Percentiles rank a stretch among this genome's conserved stretches.
Conservation (phyloP, 139 green algal species). For the Eudorina sp. region DNA sequence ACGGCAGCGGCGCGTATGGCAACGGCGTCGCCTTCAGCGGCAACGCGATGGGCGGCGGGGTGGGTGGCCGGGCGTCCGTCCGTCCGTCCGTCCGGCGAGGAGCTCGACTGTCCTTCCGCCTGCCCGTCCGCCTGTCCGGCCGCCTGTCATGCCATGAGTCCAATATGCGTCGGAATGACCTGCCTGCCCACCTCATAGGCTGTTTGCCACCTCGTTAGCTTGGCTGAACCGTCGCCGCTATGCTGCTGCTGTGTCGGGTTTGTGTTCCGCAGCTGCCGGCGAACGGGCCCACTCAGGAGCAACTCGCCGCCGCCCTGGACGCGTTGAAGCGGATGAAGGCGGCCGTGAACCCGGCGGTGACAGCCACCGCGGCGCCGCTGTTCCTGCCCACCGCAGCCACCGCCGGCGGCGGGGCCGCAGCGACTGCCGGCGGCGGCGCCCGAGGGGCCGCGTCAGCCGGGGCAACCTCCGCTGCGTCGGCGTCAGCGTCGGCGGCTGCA, state of each 20-base stretch:
- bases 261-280: background rate
- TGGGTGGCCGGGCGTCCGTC: too few species aligned
- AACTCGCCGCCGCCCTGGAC: background rate
- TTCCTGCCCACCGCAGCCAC: background rate
- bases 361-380: background rate
- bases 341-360: background rate
- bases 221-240: too few species aligned
- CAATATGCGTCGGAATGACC: too few species aligned
- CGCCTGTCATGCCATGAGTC: too few species aligned
- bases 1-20: background rate
- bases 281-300: background rate
- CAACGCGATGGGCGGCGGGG: background rate
- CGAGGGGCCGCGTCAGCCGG: background rate
- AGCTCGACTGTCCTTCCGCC: too few species aligned
- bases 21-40: constrained; percentile 19
- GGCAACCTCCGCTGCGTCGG: background rate
- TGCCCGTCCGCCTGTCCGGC: too few species aligned
- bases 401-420: background rate
- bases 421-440: background rate
- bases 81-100: too few species aligned
- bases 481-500: background rate
- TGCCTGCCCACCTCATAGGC: too few species aligned
- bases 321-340: constrained; percentile 11
- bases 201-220: too few species aligned
- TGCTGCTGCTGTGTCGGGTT: too few species aligned